phyloP scores from a whole-genome alignment of 2,329 filamentous ascomycete species.

The Penicillium sp. region DNA sequence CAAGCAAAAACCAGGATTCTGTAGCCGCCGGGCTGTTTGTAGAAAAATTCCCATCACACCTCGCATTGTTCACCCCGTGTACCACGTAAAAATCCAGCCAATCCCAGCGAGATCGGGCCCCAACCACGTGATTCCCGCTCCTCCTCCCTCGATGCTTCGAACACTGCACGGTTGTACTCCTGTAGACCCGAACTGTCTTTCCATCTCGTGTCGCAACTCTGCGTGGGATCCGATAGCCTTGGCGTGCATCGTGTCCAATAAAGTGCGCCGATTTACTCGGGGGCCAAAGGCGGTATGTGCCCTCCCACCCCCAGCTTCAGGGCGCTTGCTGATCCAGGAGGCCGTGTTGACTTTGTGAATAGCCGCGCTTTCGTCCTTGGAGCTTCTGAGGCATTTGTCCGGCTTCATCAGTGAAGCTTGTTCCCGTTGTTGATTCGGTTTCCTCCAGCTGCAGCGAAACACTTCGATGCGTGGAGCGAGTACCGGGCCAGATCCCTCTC shows the following conservation, averaged over 20 bases:
- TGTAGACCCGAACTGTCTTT: no score
- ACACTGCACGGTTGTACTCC: no score
- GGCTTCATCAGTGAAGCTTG: conserved; percentile 5
- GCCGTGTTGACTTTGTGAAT: conserved; percentile 11
- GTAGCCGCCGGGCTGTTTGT: not conserved
- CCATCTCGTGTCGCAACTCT: not conserved
- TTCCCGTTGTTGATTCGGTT: conserved; percentile 10
- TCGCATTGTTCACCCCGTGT: conserved; percentile 2
- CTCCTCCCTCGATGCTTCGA: not conserved
- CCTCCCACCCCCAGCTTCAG: conserved; percentile 4
- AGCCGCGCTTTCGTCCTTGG: conserved; percentile 4
- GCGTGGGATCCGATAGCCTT: conserved; percentile 1
- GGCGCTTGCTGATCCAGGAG: conserved; percentile 15
- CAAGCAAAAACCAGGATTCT: not conserved
- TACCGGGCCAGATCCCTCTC: conserved; percentile 28
- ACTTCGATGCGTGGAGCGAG: conserved; percentile 34
- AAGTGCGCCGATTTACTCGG: conserved; percentile 8
- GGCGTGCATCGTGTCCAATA: conserved; percentile 4
- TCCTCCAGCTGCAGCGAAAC: conserved; percentile 17
- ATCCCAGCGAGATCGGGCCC: no score
- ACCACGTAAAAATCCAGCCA: not conserved
- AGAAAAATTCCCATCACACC: not conserved
- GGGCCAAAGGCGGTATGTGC: conserved; percentile 16
- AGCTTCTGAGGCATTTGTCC: conserved; percentile 6
- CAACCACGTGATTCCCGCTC: not conserved